A percentile compares a stretch with the other conserved stretches of the same genome.
These are phyloP conservation scores for Halenospora varia DNA, from an alignment of 495 filamentous ascomycete species.

Conservation along the genomic window DNA sequence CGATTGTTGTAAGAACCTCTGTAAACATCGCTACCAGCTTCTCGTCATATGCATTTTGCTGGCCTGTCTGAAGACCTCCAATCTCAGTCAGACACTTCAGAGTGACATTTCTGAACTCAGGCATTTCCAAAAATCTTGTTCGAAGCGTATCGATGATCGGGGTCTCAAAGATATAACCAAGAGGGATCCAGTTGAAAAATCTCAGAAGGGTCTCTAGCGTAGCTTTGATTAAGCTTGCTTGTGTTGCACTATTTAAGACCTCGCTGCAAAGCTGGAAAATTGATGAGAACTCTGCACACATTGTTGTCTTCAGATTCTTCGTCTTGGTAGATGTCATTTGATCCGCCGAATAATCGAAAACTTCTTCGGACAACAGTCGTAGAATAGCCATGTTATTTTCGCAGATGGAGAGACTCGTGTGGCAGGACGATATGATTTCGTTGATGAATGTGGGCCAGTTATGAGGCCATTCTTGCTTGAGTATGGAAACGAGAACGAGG, in stretches of 20 bases:
- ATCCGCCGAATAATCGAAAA: constrained; percentile 97
- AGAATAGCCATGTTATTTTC: constrained; percentile 99
- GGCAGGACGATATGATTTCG: constrained; percentile 95
- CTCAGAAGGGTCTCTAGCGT: constrained; percentile 91
- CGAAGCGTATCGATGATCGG: constrained; percentile 91
- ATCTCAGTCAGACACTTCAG: constrained; percentile 98
- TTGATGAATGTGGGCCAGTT: constrained; percentile 99
- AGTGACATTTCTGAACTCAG: constrained; percentile 93
- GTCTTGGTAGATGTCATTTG: constrained; percentile 98
- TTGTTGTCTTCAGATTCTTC: constrained; percentile 91
- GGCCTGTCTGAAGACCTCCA: constrained; percentile 79
- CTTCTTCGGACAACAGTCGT: constrained; percentile 91
- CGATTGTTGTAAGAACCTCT: constrained; percentile 82
- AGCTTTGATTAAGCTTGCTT: constrained; percentile 85
- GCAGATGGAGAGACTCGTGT: constrained; percentile 90
- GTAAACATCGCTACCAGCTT: constrained; percentile 97
- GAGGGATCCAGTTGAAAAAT: constrained; percentile 97
- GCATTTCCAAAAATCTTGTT: constrained; percentile 80
- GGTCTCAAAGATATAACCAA: constrained; percentile 98
- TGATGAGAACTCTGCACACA: constrained; percentile 95
- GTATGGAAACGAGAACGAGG: constrained; percentile 89
- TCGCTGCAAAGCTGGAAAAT: constrained; percentile 97
- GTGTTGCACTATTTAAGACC: constrained; percentile 81
- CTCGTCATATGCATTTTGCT: constrained; percentile 79
- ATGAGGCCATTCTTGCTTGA: constrained; percentile 99